A percentile compares a stretch with the other conserved stretches of the same genome.
Conservation (phyloP, 768 basidiomycete species). For the Botryobasidium botryosum region DNA sequence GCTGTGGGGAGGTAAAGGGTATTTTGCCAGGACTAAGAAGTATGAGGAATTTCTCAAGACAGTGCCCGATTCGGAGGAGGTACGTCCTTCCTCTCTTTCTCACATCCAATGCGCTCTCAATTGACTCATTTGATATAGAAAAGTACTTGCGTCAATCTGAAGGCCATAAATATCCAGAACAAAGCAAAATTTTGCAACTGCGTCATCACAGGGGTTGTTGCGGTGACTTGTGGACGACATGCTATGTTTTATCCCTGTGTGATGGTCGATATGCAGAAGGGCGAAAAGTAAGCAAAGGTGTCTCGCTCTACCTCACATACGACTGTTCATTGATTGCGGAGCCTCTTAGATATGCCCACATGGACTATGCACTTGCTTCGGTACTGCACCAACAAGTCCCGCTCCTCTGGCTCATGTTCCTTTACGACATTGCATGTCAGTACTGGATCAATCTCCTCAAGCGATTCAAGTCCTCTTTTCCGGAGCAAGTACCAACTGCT, state of each 20-base stretch:
- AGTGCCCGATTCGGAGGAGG: too few relatives aligned
- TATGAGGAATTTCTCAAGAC: too few relatives aligned
- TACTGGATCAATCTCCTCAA: conserved; percentile 13
- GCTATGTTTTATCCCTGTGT: neutral
- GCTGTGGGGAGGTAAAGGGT: too few relatives aligned
- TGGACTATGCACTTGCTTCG: neutral
- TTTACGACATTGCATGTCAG: conserved; percentile 18
- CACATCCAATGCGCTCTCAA: too few relatives aligned
- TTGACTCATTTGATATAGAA: too few relatives aligned
- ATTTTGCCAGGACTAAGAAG: too few relatives aligned
- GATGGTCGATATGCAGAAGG: conserved; percentile 3
- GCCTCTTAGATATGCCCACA: neutral
- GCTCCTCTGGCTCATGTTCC: neutral
- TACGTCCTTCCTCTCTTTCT: too few relatives aligned
- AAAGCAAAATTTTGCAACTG: too few relatives aligned
- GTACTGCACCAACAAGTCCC: neutral
- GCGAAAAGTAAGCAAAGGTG: neutral
- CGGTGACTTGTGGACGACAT: neutral
- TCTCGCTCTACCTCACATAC: neutral
- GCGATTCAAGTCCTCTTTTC: conserved; percentile 7
- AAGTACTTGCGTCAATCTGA: too few relatives aligned
- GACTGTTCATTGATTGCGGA: neutral
- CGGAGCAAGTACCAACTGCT: neutral
- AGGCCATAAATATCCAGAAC: too few relatives aligned
- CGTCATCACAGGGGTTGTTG: conserved; percentile 1